These are phyloP conservation scores for Ecytonucleospora hepatopenaei DNA, from an alignment of 371 early-diverging fungal genomes.

Conservation along the genomic window DNA sequence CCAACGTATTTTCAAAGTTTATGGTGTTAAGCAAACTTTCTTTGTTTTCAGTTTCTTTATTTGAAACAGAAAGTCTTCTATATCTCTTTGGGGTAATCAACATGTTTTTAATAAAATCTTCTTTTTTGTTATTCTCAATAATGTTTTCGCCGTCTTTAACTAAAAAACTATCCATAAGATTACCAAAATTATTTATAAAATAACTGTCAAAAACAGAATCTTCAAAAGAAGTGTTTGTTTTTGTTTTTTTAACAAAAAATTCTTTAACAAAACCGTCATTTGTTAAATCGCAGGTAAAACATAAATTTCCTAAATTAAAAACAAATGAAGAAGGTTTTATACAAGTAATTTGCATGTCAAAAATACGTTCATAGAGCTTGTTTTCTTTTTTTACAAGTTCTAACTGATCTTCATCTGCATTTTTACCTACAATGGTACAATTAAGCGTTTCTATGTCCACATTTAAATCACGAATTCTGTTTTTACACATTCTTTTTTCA, in stretches of 20 bases:
- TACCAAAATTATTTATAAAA: not conserved
- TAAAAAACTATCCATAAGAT: not conserved
- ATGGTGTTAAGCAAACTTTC: not conserved
- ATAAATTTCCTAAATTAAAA: not conserved
- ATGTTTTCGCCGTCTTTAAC: not conserved
- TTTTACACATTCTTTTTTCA: not conserved
- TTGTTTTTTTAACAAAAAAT: not conserved
- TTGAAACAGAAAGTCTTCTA: not conserved
- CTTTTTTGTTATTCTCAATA: not conserved
- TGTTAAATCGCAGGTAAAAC: not conserved
- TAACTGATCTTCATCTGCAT: conserved; percentile 13
- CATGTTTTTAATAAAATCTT: not conserved
- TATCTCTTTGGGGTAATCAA: not conserved
- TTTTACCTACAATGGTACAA: conserved; percentile 3
- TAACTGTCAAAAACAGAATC: not conserved
- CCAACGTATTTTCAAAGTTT: not conserved
- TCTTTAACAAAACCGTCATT: not conserved
- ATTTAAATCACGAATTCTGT: not conserved
- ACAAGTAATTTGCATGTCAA: conserved; percentile 5
- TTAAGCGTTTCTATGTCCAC: conserved; percentile 4
- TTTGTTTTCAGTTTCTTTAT: not conserved
- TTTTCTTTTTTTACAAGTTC: not conserved
- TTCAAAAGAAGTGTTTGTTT: not conserved
- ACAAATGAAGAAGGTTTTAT: not conserved
- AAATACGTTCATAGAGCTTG: conserved; percentile 1